These are phyloP conservation scores for Fagopyrum esculentum DNA, from an alignment of 148 eudicot genomes.

Conservation along the genomic window DNA sequence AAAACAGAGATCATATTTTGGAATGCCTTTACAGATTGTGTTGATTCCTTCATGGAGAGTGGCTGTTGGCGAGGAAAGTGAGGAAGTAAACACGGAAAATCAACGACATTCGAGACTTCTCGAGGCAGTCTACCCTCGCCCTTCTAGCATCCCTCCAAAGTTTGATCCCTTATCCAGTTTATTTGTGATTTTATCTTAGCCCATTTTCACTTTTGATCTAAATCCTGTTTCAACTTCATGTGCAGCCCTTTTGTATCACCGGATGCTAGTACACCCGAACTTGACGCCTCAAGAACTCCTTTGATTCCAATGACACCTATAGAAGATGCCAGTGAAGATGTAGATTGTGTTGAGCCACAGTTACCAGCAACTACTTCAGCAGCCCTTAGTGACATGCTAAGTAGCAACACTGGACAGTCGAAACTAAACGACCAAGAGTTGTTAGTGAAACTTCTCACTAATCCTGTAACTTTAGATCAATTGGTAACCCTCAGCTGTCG, in stretches of 20 bases:
- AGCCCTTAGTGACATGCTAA: constrained; percentile 36
- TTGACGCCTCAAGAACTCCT: constrained; percentile 33
- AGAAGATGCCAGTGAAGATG: constrained; percentile 47
- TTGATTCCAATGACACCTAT: constrained; percentile 56
- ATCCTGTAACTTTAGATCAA: constrained; percentile 43
- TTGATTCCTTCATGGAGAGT: constrained; percentile 54
- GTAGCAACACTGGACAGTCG: constrained; percentile 32
- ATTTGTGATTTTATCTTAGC: background rate
- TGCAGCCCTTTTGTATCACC: constrained; percentile 44
- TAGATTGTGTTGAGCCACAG: constrained; percentile 14
- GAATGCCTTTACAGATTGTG: constrained; percentile 36
- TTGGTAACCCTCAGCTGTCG: constrained; percentile 13
- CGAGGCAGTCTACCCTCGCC: constrained; percentile 74
- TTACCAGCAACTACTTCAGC: constrained; percentile 35
- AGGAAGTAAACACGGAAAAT: constrained; percentile 43
- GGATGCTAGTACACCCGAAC: constrained; percentile 24
- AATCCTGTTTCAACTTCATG: background rate
- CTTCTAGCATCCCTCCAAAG: constrained; percentile 69
- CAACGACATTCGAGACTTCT: constrained; percentile 64
- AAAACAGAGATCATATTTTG: background rate
- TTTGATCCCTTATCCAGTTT: constrained; percentile 17
- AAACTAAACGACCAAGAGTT: constrained; percentile 48
- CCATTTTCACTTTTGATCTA: background rate
- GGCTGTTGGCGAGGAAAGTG: constrained; percentile 72
- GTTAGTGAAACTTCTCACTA: constrained; percentile 47